Evolutionary conservation across 176 grass and related monocot species (phyloP).

Genomic region (Triticum aestivum): DNA sequence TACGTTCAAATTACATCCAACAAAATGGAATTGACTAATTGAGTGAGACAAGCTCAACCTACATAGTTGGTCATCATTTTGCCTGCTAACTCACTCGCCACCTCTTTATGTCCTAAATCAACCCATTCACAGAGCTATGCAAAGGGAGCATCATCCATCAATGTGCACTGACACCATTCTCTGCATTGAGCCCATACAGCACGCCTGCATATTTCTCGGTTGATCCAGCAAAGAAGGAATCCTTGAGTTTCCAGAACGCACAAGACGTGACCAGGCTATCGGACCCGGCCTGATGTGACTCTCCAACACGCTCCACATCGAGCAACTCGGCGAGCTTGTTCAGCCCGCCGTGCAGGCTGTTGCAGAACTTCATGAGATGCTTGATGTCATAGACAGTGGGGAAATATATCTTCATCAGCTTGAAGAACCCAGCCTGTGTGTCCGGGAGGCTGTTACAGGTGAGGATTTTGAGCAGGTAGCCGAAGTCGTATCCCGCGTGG

Average conservation of each 20-base stretch:
- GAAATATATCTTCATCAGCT: conserved; percentile 90
- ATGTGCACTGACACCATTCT: conserved; percentile 79
- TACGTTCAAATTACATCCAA: conserved; percentile 25
- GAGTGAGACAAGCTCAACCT: conserved; percentile 34
- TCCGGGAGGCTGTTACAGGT: conserved; percentile 82
- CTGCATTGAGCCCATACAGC: conserved; percentile 79
- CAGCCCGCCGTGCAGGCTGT: conserved; percentile 91
- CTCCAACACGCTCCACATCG: conserved; percentile 90
- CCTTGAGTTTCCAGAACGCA: conserved; percentile 83
- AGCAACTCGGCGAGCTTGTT: conserved; percentile 94
- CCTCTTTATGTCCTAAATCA: conserved; percentile 31
- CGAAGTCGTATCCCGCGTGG: conserved; percentile 92
- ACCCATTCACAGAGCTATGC: conserved; percentile 54
- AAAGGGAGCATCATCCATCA: conserved; percentile 45
- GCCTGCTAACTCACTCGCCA: conserved; percentile 16
- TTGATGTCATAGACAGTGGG: conserved; percentile 90
- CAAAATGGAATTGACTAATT: conserved; percentile 10
- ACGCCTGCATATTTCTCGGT: conserved; percentile 96
- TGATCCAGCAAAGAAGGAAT: conserved; percentile 73
- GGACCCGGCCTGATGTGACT: conserved; percentile 89
- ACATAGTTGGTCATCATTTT: conserved; percentile 1
- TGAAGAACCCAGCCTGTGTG: conserved; percentile 71
- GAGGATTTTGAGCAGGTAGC: conserved; percentile 87
- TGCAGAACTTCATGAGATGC: conserved; percentile 99
- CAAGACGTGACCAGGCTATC: conserved; percentile 88